Conservation (phyloP, 495 filamentous ascomycete species). For the Trichoderma virens region DNA sequence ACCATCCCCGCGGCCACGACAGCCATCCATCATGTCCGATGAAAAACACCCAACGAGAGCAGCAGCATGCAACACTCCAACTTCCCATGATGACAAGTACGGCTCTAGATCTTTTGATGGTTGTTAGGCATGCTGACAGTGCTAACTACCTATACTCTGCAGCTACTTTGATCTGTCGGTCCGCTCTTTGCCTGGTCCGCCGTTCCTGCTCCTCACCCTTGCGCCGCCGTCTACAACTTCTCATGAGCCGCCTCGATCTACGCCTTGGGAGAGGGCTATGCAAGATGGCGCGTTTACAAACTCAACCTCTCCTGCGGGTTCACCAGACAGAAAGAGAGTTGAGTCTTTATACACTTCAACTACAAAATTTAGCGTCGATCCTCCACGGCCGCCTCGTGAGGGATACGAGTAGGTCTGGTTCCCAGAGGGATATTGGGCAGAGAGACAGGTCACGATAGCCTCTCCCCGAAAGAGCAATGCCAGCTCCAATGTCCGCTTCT, state of each 20-base stretch:
- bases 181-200: neutral
- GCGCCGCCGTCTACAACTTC: neutral
- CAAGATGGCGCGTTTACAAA: neutral
- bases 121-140: neutral
- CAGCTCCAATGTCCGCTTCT: conserved; percentile 23
- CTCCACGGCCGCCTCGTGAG: conserved; percentile 40
- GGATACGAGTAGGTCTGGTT: conserved; percentile 51
- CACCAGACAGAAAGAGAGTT: neutral
- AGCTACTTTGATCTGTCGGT: neutral
- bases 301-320: neutral
- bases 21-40: neutral
- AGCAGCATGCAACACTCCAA: neutral
- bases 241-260: neutral
- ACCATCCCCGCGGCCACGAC: no score
- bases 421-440: conserved; percentile 48
- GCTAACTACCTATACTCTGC: neutral
- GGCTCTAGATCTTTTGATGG: neutral
- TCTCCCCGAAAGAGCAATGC: conserved; percentile 14
- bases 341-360: neutral
- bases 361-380: conserved; percentile 24
- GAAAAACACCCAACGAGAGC: neutral
- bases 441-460: conserved; percentile 27
- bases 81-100: neutral
- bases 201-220: neutral
- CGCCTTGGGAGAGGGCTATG: conserved; percentile 1